Evolutionary conservation across 805 yeast genomes (phyloP).

Genomic region (Hagleromyces aurorensis): DNA sequence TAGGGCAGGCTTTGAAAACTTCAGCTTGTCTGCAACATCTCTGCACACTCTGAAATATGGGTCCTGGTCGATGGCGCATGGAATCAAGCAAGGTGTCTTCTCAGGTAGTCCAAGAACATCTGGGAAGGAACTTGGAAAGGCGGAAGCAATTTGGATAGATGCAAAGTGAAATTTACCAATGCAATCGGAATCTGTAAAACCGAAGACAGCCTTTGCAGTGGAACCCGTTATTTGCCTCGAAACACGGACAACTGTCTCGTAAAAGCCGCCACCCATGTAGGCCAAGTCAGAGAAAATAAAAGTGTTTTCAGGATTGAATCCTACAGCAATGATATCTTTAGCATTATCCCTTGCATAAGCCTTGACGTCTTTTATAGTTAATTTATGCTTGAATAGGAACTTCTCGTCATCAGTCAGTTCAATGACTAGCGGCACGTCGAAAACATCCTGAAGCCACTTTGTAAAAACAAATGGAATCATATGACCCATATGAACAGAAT

Average conservation of each 20-base stretch:
- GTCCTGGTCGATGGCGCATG: slow-evolving; percentile 98
- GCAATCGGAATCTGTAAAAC: slow-evolving; percentile 89
- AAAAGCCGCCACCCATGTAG: slow-evolving; percentile 89
- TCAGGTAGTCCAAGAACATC: slow-evolving; percentile 78
- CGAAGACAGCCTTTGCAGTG: slow-evolving; percentile 96
- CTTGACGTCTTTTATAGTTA: slow-evolving; percentile 84
- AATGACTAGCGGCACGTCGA: slow-evolving; percentile 89
- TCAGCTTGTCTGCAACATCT: slow-evolving; percentile 92
- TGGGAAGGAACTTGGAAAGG: slow-evolving; percentile 94
- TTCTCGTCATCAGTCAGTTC: slow-evolving; percentile 97
- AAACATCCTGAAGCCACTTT: slow-evolving; percentile 96
- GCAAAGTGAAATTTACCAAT: slow-evolving; percentile 95
- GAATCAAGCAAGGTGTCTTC: slow-evolving; percentile 93
- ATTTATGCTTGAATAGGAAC: slow-evolving; percentile 84
- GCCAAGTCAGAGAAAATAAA: slow-evolving; percentile 88
- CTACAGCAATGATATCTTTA: slow-evolving; percentile 87
- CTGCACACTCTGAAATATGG: slow-evolving; percentile 96
- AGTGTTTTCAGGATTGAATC: slow-evolving; percentile 90
- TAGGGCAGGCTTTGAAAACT: slow-evolving; percentile 83
- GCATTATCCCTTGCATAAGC: slow-evolving; percentile 74
- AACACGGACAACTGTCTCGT: slow-evolving; percentile 86
- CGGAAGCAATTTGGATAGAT: slow-evolving; percentile 90
- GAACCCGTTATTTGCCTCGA: slow-evolving; percentile 94
- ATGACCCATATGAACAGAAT: slow-evolving; percentile 93
- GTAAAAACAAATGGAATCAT: slow-evolving; percentile 93